Conservation (phyloP, 2,329 filamentous ascomycete species). For the Colletotrichum falcatum region DNA sequence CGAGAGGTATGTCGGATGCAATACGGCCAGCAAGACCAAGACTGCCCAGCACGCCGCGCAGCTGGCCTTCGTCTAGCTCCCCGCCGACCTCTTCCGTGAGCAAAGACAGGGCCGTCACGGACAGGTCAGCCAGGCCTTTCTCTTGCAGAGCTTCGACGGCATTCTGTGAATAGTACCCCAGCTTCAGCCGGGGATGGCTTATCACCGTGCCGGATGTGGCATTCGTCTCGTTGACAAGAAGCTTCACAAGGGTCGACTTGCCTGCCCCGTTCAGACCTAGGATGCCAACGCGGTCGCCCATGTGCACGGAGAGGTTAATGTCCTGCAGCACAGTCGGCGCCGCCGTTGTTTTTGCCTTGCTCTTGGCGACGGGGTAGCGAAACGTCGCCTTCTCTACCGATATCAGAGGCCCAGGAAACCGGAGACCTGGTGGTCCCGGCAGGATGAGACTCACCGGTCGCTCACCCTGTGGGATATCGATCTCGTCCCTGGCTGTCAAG, state of each 20-base stretch:
- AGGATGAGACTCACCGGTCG: constrained; percentile 68
- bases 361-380: constrained; percentile 61
- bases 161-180: constrained; percentile 86
- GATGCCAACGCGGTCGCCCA: constrained; percentile 80
- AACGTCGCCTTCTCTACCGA: constrained; percentile 78
- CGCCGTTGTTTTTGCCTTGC: constrained; percentile 48
- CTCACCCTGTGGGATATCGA: constrained; percentile 76
- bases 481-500: constrained; percentile 69
- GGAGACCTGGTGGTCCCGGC: constrained; percentile 74
- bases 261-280: constrained; percentile 85
- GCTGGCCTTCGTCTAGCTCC: constrained; percentile 72
- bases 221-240: constrained; percentile 71
- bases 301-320: constrained; percentile 75
- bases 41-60: constrained; percentile 73
- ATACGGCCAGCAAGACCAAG: constrained; percentile 78
- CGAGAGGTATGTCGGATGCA: constrained; percentile 79
- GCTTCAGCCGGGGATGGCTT: constrained; percentile 74
- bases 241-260: constrained; percentile 81
- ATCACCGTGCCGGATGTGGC: constrained; percentile 72
- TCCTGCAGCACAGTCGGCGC: constrained; percentile 67
- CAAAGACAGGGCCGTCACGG: constrained; percentile 74
- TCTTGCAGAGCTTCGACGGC: constrained; percentile 77
- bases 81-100: constrained; percentile 67
- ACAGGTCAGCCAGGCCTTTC: constrained; percentile 57
- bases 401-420: constrained; percentile 80